Evolutionary conservation across 768 basidiomycete genomes (phyloP), one percentile per base, ranked within the genome.

Genomic region (Tulasnella sp.): DNA sequence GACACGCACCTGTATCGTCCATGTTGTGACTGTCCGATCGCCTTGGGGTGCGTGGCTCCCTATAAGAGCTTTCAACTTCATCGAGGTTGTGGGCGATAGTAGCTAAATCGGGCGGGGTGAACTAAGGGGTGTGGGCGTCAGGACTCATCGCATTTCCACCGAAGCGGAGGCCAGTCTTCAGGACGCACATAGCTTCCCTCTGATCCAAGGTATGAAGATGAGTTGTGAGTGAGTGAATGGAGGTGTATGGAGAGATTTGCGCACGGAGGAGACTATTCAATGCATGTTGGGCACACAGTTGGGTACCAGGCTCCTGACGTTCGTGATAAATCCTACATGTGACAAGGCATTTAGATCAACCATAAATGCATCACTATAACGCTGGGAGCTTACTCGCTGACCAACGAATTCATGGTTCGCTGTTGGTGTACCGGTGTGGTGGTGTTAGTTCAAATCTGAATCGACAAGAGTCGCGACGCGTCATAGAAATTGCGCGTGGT

Each of bases 261-360:
- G 61, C 63, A 89, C 87, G 87, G 29, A 90, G 73, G 17, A 91
- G 73, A 15, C 78, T 78, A 66, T 90, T 91, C 31, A 91, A 73
- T 6, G 88, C 86, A 69, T 91, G 86, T 65, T 90, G 87, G 11
- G 87, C 88, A 66, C 88, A 91, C 29, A 90, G 76, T 78, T 85
- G 85, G 2, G 86, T 87, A 21, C 85, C 86, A 57, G 70, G 61
- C 65, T 88, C 77, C 67, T 91, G 87, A 60, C 25, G 25, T 27
- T 57, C 55, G 31, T 21, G 31, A 37, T 57, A 57, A 6, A 57
- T 57, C 25, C 55, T 57, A 15, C 23, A 21, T 29, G 21, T 23
- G 43, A 3, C 39, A 27, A 27, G 23, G 11, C 37, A 17, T 5
- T 48, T 48, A 48, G 46, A 3, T 48, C 9, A 17, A 49, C 12